Base-by-base conservation (phyloP, 1,139 yeast species). In the Geotrichum cucujoidarum region DNA sequence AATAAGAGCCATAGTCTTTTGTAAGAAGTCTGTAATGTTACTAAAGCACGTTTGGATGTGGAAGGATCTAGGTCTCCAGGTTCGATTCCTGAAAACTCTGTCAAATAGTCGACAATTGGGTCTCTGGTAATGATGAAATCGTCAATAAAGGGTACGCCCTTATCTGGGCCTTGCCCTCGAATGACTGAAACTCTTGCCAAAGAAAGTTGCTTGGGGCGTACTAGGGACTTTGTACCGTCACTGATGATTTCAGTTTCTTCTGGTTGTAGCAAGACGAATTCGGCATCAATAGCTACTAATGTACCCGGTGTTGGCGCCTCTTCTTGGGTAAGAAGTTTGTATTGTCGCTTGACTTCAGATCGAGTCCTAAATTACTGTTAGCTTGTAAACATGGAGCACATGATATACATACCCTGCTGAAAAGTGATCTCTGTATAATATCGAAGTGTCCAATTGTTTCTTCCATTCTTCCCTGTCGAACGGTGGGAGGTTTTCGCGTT, bases 241-340 rank as follows among this genome's bases (percentile, higher is more conserved):
- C 81, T 76, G 46, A 78, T 77, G 42, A 92, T 77, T 60, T 90
- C 97, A 38, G 80, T 76, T 55, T 83, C 81, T 57, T 90, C 97
- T 5, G 86, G 87, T 49, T 80, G 79, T 33, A 90, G 65, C 40
- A 83, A 78, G 5, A 94, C 97, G 71, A 94, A 94, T 65, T 94
- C 99, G 0, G 99, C 97, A 71, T 94, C 99, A 49, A 94, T 83
- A 0, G 98, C 98, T 16, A 90, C 81, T 36, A 89, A 65, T 0
- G 87, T 73, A 0, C 96, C 96, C 0, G 82, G 76, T 22, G 61
- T 60, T 1, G 96, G 95, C 0, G 88, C 86, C 58, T 85, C 92
- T 40, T 75, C 74, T 18, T 68, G 66, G 0, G 89, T 79, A 48
- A 88, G 68, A 16, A 85, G 70, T 57, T 77, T 75, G 62, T 84